These are phyloP conservation scores for Paraphaeosphaeria minitans DNA, from an alignment of 2,329 filamentous ascomycete genomes.

Conservation along the genomic window DNA sequence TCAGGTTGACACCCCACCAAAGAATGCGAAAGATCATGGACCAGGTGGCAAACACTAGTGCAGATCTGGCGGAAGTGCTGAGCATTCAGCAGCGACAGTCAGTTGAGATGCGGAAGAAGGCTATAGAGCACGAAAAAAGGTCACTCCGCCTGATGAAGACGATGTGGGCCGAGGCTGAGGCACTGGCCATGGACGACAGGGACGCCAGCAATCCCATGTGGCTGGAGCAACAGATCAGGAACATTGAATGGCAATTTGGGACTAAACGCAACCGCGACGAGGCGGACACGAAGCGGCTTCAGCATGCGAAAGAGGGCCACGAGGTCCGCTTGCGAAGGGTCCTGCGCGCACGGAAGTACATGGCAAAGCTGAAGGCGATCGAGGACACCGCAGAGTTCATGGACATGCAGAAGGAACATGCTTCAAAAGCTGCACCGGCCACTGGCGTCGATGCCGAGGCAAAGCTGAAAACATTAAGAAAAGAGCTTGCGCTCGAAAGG, in stretches of 20 bases:
- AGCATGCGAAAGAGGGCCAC: constrained; percentile 27
- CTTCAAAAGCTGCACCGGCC: constrained; percentile 23
- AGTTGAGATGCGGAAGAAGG: constrained; percentile 24
- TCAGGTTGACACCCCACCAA: constrained; percentile 54
- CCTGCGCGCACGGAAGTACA: constrained; percentile 30
- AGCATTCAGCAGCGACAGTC: constrained; percentile 52
- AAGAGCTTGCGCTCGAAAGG: constrained; percentile 19
- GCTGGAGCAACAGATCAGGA: constrained; percentile 33
- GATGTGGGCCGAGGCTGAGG: constrained; percentile 33
- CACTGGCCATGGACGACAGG: constrained; percentile 17
- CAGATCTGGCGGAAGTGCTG: constrained; percentile 64
- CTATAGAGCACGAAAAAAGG: constrained; percentile 23
- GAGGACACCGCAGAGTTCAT: constrained; percentile 29
- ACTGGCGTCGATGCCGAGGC: constrained; percentile 27
- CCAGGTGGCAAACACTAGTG: constrained; percentile 67
- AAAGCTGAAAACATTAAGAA: constrained; percentile 22
- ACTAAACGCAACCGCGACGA: constrained; percentile 35
- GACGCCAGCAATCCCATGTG: constrained; percentile 28
- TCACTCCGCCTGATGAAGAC: constrained; percentile 23
- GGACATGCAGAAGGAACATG: constrained; percentile 22
- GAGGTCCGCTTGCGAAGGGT: constrained; percentile 30
- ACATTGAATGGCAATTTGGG: constrained; percentile 28
- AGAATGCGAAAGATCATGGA: constrained; percentile 63
- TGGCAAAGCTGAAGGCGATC: constrained; percentile 26
- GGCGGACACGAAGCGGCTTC: constrained; percentile 31